Evolutionary conservation across 805 yeast species (phyloP), one percentile per base, ranked within the genome.

Genomic region (Ogataea minuta): DNA sequence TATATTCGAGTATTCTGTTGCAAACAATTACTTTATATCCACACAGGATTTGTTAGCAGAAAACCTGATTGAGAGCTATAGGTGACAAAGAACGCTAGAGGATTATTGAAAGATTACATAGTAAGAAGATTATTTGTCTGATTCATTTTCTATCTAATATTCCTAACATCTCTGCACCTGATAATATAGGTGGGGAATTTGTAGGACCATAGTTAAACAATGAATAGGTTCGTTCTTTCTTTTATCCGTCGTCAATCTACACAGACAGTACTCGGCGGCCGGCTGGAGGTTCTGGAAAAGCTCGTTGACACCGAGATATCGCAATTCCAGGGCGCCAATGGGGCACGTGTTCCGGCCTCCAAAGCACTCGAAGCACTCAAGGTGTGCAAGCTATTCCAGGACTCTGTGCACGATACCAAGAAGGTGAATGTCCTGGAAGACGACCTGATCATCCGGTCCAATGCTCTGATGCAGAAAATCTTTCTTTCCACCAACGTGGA

Each of bases 301-400:
- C 26, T 43, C 9, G 37, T 48, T 16, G 30, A 36, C 24, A 11
- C 28, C 2, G 45, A 16, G 27, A 36, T 25, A 9, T 16, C 17
- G 17, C 28, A 20, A 21, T 35, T 26, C 10, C 12, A 23, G 9
- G 6, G 34, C 11, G 14, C 16, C 25, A 15, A 17, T 15, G 23
- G 24, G 27, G 9, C 30, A 12, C 9, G 17, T 9, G 19, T 42
- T 7, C 34, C 43, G 19, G 30, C 32, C 9, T 29, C 45, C 4
- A 42, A 43, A 16, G 41, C 44, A 2, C 30, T 52, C 17, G 41
- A 44, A 4, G 31, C 41, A 28, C 34, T 58, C 30, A 48, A 32
- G 27, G 47, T 36, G 31, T 58, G 53, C 43, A 53, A 49, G 31
- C 21, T 26, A 14, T 57, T 49, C 36, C 67, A 62, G 30, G 53